Evolutionary conservation across 768 basidiomycete species (phyloP).

Genomic region (Zangia roseola): DNA sequence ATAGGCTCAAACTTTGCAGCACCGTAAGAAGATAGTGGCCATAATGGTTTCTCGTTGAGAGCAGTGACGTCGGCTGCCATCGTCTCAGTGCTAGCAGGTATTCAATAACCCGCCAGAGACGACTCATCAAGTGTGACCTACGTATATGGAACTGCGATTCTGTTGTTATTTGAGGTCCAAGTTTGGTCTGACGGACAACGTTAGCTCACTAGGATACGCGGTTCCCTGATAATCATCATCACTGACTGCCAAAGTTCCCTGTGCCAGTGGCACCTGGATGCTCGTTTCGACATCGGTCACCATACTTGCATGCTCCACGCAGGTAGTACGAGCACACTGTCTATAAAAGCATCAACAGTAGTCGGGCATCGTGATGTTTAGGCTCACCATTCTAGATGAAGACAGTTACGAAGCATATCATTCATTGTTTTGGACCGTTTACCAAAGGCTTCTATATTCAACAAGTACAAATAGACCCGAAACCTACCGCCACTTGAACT

Average conservation of each 20-base stretch:
- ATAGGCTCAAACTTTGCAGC: slow-evolving; percentile 73
- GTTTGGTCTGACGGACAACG: slow-evolving; percentile 34
- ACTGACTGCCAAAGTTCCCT: slow-evolving; percentile 53
- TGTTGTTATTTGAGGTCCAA: slow-evolving; percentile 37
- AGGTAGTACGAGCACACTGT: slow-evolving; percentile 60
- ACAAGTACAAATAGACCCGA: slow-evolving; percentile 13
- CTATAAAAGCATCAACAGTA: slow-evolving; percentile 32
- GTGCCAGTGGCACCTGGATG: slow-evolving; percentile 44
- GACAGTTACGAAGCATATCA: not conserved
- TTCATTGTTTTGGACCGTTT: slow-evolving; percentile 12
- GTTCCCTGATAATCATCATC: slow-evolving; percentile 5
- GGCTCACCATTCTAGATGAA: slow-evolving; percentile 17
- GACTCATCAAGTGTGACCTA: slow-evolving; percentile 17
- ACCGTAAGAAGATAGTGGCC: slow-evolving; percentile 78
- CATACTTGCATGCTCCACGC: slow-evolving; percentile 66
- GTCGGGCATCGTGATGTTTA: not conserved
- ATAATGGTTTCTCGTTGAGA: slow-evolving; percentile 65
- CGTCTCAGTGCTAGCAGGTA: slow-evolving; percentile 49
- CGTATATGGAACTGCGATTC: slow-evolving; percentile 38
- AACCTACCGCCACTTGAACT: too few species aligned
- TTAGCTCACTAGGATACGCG: slow-evolving; percentile 12
- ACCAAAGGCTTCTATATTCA: slow-evolving; percentile 12
- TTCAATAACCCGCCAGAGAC: not conserved
- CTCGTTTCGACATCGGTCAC: slow-evolving; percentile 62
- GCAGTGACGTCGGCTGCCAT: slow-evolving; percentile 63